phyloP scores from a whole-genome alignment of 2,329 filamentous ascomycete genomes.

The Neopestalotiopsis sp. region DNA sequence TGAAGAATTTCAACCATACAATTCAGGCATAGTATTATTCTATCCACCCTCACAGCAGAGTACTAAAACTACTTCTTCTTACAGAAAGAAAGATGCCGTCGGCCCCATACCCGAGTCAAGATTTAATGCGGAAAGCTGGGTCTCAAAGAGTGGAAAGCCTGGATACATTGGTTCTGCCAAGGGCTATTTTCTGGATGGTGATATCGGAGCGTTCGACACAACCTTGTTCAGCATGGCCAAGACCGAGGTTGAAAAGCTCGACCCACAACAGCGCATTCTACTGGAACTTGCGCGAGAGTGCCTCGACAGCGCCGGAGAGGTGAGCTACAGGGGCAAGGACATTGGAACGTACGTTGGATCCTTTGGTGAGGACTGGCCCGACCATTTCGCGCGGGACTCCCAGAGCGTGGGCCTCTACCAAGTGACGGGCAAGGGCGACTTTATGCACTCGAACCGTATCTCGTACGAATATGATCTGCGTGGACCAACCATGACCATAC shows the following conservation, averaged over 20 bases:
- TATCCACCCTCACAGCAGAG: too few relatives aligned
- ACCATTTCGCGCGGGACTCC: slow-evolving; percentile 27
- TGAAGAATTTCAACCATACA: too few relatives aligned
- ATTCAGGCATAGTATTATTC: too few relatives aligned
- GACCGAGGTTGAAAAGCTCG: slow-evolving; percentile 34
- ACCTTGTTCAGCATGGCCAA: slow-evolving; percentile 32
- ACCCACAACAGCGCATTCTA: slow-evolving; percentile 35
- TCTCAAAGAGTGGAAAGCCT: slow-evolving; percentile 20
- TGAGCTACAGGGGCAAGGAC: slow-evolving; percentile 32
- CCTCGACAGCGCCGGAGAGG: slow-evolving; percentile 35
- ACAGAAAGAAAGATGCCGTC: slow-evolving; percentile 26
- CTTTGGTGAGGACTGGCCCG: slow-evolving; percentile 37
- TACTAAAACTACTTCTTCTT: slow-evolving; percentile 19
- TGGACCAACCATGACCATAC: slow-evolving; percentile 29
- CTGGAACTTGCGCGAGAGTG: slow-evolving; percentile 35
- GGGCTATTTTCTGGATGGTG: slow-evolving; percentile 37
- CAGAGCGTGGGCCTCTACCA: slow-evolving; percentile 28
- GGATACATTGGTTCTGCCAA: slow-evolving; percentile 22
- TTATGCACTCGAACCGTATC: slow-evolving; percentile 34
- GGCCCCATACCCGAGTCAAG: slow-evolving; percentile 25
- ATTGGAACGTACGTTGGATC: slow-evolving; percentile 39
- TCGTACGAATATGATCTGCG: slow-evolving; percentile 13
- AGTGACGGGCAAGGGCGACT: slow-evolving; percentile 29
- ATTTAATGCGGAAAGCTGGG: slow-evolving; percentile 26
- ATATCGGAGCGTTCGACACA: slow-evolving; percentile 32